Evolutionary conservation across 805 yeast genomes (phyloP).

Genomic region (Crinitomyces ghanaensis): DNA sequence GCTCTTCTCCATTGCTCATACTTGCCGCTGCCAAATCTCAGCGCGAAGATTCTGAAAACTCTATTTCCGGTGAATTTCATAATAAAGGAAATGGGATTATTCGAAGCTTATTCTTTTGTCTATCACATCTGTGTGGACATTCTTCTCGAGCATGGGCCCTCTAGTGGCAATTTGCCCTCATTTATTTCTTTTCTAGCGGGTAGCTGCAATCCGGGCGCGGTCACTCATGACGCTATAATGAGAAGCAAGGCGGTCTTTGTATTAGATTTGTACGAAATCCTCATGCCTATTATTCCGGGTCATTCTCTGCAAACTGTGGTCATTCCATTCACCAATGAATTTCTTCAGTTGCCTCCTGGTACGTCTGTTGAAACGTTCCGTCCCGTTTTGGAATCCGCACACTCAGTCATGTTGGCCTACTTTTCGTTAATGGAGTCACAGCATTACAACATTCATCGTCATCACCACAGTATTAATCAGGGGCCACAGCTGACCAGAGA

Average conservation of each 20-base stretch:
- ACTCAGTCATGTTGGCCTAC: slow-evolving; percentile 42
- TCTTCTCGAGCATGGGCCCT: slow-evolving; percentile 17
- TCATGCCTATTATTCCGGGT: slow-evolving; percentile 25
- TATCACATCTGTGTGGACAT: slow-evolving; percentile 39
- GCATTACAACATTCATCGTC: no score
- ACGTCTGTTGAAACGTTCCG: slow-evolving; percentile 7
- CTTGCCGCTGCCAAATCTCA: slow-evolving; percentile 7
- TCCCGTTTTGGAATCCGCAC: slow-evolving; percentile 46
- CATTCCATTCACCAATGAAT: slow-evolving; percentile 20
- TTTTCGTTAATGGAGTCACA: no score
- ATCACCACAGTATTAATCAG: no score
- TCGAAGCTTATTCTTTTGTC: slow-evolving; percentile 43
- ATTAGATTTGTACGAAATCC: slow-evolving; percentile 26
- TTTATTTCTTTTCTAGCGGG: slow-evolving; percentile 22
- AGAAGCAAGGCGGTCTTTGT: slow-evolving; percentile 20
- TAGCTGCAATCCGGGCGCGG: slow-evolving; percentile 21
- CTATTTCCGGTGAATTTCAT: slow-evolving; percentile 19
- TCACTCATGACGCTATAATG: slow-evolving; percentile 17
- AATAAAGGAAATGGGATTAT: slow-evolving; percentile 19
- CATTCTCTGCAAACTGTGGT: slow-evolving; percentile 27
- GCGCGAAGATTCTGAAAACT: slow-evolving; percentile 13
- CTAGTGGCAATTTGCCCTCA: slow-evolving; percentile 15
- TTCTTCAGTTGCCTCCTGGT: slow-evolving; percentile 12
- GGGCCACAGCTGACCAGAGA: slow-evolving; percentile 4
- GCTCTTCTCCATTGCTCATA: slow-evolving; percentile 9